phyloP scores from a whole-genome alignment of 805 yeast species.

The Nakazawaea ambrosiae region DNA sequence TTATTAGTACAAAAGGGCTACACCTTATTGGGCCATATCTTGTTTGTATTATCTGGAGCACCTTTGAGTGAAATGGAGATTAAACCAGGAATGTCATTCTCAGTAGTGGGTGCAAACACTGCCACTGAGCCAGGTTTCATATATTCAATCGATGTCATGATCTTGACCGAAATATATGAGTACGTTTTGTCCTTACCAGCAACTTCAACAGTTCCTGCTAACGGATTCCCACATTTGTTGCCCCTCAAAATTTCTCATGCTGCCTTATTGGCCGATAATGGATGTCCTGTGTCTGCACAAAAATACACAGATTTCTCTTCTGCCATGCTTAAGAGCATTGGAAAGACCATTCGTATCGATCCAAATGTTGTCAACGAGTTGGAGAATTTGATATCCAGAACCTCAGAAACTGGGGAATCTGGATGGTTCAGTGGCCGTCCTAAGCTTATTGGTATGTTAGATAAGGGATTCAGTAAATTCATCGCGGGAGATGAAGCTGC shows the following conservation, averaged over 20 bases:
- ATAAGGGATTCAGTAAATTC: constrained; percentile 68
- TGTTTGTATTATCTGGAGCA: constrained; percentile 39
- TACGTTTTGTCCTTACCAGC: constrained; percentile 31
- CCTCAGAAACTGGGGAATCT: constrained; percentile 39
- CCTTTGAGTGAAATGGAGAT: constrained; percentile 31
- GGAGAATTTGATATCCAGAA: constrained; percentile 34
- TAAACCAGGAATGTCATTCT: constrained; percentile 26
- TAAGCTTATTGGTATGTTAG: constrained; percentile 80
- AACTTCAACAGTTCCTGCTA: constrained; percentile 18
- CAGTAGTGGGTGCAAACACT: constrained; percentile 28
- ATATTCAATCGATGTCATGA: constrained; percentile 29
- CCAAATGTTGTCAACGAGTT: constrained; percentile 26
- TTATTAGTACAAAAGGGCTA: constrained; percentile 31
- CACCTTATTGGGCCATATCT: constrained; percentile 32
- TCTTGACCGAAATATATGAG: constrained; percentile 70
- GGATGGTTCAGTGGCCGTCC: constrained; percentile 70
- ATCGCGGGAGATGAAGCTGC: constrained; percentile 68
- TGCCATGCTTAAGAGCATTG: constrained; percentile 29
- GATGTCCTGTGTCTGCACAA: constrained; percentile 50
- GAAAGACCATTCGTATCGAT: constrained; percentile 28
- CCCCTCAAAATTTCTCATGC: constrained; percentile 52
- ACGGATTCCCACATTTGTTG: constrained; percentile 43
- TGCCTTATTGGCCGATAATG: constrained; percentile 59
- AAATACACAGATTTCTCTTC: constrained; percentile 50
- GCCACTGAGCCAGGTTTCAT: constrained; percentile 1